These are phyloP conservation scores for Noccaea bulbosa DNA, from an alignment of 345 rosid genomes.

Conservation along the genomic window DNA sequence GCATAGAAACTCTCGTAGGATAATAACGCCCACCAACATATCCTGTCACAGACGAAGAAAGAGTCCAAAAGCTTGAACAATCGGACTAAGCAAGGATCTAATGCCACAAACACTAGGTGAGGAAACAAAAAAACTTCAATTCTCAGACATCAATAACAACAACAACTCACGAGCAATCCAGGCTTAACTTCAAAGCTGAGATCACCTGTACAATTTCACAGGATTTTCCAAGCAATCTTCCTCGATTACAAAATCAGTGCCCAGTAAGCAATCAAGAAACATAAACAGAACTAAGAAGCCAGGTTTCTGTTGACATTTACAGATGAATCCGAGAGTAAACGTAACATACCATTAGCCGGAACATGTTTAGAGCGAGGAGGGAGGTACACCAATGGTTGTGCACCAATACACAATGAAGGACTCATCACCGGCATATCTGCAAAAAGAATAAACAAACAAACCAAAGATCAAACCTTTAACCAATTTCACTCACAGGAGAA, in stretches of 20 bases:
- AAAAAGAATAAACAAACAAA: background rate
- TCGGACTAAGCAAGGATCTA: background rate
- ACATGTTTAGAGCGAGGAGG: conserved; percentile 24
- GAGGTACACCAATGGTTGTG: conserved; percentile 14
- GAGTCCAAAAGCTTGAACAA: conserved; percentile 2
- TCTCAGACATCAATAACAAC: background rate
- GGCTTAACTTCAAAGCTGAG: background rate
- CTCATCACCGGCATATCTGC: conserved; percentile 38
- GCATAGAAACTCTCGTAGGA: conserved; percentile 34
- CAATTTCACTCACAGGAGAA: background rate
- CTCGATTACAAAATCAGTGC: background rate
- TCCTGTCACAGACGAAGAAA: conserved; percentile 26
- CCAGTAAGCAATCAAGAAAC: conserved; percentile 1
- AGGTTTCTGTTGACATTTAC: background rate
- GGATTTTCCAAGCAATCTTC: conserved; percentile 5
- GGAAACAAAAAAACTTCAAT: background rate
- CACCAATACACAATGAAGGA: conserved; percentile 30
- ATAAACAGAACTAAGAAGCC: background rate
- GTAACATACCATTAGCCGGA: conserved; percentile 25
- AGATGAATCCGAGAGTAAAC: background rate
- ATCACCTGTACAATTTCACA: background rate
- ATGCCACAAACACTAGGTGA: background rate
- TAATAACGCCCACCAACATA: conserved; percentile 14
- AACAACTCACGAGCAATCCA: conserved; percentile 5
- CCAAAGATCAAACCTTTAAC: conserved; percentile 20